Base-by-base conservation (phyloP, 2,329 filamentous ascomycete genomes). In the Aureobasidium sp. region DNA sequence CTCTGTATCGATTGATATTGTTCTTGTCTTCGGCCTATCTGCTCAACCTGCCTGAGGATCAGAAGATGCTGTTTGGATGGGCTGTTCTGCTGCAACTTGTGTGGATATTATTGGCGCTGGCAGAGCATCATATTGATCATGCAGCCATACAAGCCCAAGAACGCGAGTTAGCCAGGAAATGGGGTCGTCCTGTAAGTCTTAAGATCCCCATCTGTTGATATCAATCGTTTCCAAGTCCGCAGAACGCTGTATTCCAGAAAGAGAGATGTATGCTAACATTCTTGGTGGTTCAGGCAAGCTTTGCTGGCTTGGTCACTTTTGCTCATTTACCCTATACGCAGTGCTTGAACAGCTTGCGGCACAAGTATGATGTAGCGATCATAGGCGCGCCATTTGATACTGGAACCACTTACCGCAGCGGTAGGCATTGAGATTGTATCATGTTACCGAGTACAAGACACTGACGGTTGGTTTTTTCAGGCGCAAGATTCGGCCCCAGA, bases 401-500 rank as follows among this genome's bases (percentile, higher is more conserved):
- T 1, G 74, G 77, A 2, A 34, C 53, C 11, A 45, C n/a, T n/a
- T 45, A 57, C n/a, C 53, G 53, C 9, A 34, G 49, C 21, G 49
- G 49, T 53, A n/a, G 32, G 32, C 2, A 10, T 34, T 10, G 32
- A 34, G 7, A 34, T 8, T 34, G 32, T 10, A 34, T 34, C 32
- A 34, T 34, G 32, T 34, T 34, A 2, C 9, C 9, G 32, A 5
- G 9, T 9, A 10, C 9, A 34, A 9, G 32, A 34, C 32, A 34
- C 32, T 27, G 36, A 53, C 5, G 7, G 21, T n/a, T 7, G 16
- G n/a, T 9, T 27, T 25, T 36, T 8, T 73, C 74, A 30, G 75
- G 75, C 67, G 78, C 78, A 42, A 85, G 91, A 11, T 96, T 96
- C 71, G 92, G 92, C 0, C 92, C 92, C 36, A 85, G 90, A 49